Percentiles rank a stretch among this genome's conserved stretches.
These are phyloP conservation scores for Phoenix roebelenii DNA, from an alignment of 176 grass and related monocot genomes.

Conservation along the genomic window DNA sequence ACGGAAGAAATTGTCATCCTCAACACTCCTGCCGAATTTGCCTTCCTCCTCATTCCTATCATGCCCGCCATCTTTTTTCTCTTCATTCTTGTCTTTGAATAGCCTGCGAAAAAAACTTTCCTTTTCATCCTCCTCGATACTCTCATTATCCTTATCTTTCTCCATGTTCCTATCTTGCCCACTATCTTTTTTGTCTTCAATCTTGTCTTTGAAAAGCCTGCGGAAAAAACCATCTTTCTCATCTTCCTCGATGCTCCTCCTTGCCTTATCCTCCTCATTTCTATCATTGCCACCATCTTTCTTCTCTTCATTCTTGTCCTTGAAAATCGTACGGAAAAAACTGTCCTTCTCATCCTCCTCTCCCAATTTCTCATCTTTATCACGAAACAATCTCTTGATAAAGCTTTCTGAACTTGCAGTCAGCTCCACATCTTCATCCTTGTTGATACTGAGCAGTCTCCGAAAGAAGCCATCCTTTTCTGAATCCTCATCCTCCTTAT, in stretches of 20 bases:
- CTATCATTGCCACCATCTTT: constrained; percentile 37
- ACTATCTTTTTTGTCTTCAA: too few relatives aligned
- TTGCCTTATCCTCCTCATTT: constrained; percentile 19
- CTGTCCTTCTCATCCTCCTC: constrained; percentile 79
- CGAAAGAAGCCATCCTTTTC: constrained; percentile 52
- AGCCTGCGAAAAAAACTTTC: constrained; percentile 80
- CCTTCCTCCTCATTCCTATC: constrained; percentile 36
- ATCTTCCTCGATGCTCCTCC: too few relatives aligned
- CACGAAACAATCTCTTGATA: constrained; percentile 55
- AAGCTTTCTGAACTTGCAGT: constrained; percentile 56
- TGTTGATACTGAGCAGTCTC: constrained; percentile 45
- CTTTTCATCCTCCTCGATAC: constrained; percentile 64
- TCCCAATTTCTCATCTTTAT: constrained; percentile 51
- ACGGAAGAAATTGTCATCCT: constrained; percentile 63
- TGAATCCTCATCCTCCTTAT: constrained; percentile 38
- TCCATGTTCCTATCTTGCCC: too few relatives aligned
- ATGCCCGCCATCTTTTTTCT: constrained; percentile 33
- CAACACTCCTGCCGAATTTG: constrained; percentile 15
- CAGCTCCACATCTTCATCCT: constrained; percentile 62
- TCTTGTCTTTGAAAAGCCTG: too few relatives aligned
- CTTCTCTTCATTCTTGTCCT: constrained; percentile 88
- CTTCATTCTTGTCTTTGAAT: constrained; percentile 72
- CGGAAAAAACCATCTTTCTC: too few relatives aligned
- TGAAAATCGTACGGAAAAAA: constrained; percentile 83
- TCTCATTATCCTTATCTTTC: constrained; percentile 39